Evolutionary conservation across 2,329 filamentous ascomycete species (phyloP).

Genomic region (Diaporthe helianthi): DNA sequence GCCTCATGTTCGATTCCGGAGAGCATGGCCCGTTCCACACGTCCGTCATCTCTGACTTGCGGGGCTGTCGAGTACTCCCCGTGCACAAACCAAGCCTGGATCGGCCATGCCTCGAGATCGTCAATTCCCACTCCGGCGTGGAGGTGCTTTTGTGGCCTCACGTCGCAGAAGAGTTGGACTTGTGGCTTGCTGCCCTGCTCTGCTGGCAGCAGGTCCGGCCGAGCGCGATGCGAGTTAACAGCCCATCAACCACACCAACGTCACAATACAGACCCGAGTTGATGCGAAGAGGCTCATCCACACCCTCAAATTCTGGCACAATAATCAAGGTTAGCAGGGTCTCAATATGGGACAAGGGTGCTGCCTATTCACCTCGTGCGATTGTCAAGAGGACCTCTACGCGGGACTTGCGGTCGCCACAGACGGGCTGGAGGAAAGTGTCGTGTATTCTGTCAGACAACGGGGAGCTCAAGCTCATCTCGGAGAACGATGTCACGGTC

Average conservation of each 20-base stretch:
- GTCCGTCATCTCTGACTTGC: constrained; percentile 74
- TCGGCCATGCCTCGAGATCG: constrained; percentile 60
- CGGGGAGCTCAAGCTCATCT: constrained; percentile 89
- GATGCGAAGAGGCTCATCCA: constrained; percentile 50
- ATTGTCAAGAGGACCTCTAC: constrained; percentile 65
- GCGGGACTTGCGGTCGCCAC: constrained; percentile 59
- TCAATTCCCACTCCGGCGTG: constrained; percentile 59
- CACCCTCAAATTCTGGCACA: constrained; percentile 41
- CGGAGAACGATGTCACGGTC: constrained; percentile 81
- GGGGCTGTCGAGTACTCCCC: constrained; percentile 73
- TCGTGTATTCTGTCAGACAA: constrained; percentile 96
- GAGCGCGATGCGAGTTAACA: constrained; percentile 53
- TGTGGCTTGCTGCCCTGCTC: constrained; percentile 81
- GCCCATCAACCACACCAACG: constrained; percentile 32
- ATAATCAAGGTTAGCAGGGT: constrained; percentile 97
- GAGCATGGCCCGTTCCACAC: constrained; percentile 70
- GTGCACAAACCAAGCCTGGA: constrained; percentile 58
- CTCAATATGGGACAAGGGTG: constrained; percentile 86
- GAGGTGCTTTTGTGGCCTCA: constrained; percentile 72
- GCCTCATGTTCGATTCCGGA: constrained; percentile 76
- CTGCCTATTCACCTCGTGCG: constrained; percentile 59
- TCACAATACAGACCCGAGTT: constrained; percentile 48
- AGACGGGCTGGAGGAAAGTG: constrained; percentile 81
- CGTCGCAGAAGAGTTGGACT: constrained; percentile 71
- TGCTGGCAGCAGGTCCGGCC: constrained; percentile 82